Evolutionary conservation across 2,329 filamentous ascomycete species (phyloP).

Genomic region (Aspergillus floridensis): DNA sequence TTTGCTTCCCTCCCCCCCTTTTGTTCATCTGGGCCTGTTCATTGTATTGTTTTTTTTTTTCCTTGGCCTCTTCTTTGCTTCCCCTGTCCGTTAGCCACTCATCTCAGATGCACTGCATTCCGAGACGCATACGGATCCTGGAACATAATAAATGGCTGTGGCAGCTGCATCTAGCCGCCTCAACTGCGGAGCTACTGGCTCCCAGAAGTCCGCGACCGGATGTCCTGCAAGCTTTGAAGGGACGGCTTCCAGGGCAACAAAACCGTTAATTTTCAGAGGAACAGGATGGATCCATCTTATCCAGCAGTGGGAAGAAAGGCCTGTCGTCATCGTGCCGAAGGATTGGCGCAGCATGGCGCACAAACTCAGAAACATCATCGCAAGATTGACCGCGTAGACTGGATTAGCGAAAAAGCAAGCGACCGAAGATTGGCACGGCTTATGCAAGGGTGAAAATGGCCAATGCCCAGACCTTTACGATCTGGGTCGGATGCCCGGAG

Average conservation of each 20-base stretch:
- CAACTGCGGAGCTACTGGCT: constrained; percentile 19
- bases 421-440: constrained; percentile 11
- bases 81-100: background rate
- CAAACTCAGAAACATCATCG: constrained; percentile 2
- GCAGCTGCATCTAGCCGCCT: constrained; percentile 24
- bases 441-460: constrained; percentile 21
- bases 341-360: constrained; percentile 1
- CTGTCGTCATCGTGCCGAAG: constrained; percentile 5
- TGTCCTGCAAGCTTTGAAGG: constrained; percentile 1
- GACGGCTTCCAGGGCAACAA: background rate
- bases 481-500: constrained; percentile 8
- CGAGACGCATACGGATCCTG: constrained; percentile 18
- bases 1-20: background rate
- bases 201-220: constrained; percentile 14
- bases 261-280: background rate
- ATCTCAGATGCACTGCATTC: constrained; percentile 15
- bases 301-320: background rate
- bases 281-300: background rate
- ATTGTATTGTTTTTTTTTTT: background rate
- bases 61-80: background rate
- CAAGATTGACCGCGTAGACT: constrained; percentile 7
- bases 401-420: constrained; percentile 11
- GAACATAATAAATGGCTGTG: constrained; percentile 20
- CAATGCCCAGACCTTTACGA: constrained; percentile 12
- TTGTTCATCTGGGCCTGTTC: background rate